phyloP scores from a whole-genome alignment of 1,284 basidiomycete genomes.

The Singerocomus rubriflavus region DNA sequence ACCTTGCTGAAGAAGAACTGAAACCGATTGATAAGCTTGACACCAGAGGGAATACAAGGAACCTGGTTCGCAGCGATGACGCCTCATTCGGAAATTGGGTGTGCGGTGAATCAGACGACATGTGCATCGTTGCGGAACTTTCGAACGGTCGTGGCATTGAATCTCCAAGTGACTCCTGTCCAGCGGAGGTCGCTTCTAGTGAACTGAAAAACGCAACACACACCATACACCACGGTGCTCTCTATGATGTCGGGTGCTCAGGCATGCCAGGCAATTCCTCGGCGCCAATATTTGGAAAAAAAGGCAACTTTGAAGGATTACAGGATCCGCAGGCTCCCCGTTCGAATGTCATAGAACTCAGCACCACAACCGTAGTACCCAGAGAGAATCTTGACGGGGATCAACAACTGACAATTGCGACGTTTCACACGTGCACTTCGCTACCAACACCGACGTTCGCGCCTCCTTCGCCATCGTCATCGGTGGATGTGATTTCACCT shows the following conservation, averaged over 20 bases:
- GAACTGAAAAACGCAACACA: neutral
- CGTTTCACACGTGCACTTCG: slow-evolving; percentile 28
- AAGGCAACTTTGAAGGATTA: neutral
- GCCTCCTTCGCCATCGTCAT: slow-evolving; percentile 31
- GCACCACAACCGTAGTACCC: neutral
- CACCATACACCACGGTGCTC: neutral
- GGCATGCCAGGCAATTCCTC: neutral
- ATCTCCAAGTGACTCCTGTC: neutral
- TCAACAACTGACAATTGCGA: slow-evolving; percentile 13
- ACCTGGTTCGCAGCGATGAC: neutral
- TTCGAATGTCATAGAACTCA: slow-evolving; percentile 6
- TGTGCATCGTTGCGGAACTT: neutral
- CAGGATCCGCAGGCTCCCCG: slow-evolving; percentile 18
- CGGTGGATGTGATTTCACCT: slow-evolving; percentile 24
- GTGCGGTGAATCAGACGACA: slow-evolving; percentile 3
- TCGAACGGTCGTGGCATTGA: slow-evolving; percentile 1
- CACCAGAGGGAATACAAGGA: neutral
- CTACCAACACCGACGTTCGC: slow-evolving; percentile 30
- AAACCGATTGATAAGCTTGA: slow-evolving; percentile 1
- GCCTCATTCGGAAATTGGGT: neutral
- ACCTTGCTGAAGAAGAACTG: slow-evolving; percentile 5
- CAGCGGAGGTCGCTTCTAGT: neutral
- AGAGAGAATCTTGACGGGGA: slow-evolving; percentile 20
- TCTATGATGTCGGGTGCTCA: neutral
- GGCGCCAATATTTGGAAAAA: neutral